A percentile compares a stretch with the other conserved stretches of the same genome.
These are phyloP conservation scores for Pichia gijzeniarum DNA, from an alignment of 805 yeast species.

Conservation along the genomic window DNA sequence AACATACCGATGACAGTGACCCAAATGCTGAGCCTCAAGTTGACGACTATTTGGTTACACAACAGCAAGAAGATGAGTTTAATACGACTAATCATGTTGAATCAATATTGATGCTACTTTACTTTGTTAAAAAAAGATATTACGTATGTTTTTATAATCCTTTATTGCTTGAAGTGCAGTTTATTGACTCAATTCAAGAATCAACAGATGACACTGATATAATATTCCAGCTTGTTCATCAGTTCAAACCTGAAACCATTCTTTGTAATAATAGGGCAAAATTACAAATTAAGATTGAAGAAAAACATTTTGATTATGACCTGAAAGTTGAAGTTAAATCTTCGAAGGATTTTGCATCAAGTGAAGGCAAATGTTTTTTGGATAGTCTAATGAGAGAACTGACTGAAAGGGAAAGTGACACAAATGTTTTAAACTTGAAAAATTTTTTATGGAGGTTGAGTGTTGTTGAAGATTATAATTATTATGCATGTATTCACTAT, in stretches of 20 bases:
- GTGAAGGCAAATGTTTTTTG: slow-evolving; percentile 12
- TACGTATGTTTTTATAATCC: slow-evolving; percentile 4
- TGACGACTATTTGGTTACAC: background rate
- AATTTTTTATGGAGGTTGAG: slow-evolving; percentile 5
- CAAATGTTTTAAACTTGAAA: background rate
- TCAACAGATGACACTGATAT: background rate
- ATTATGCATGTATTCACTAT: slow-evolving; percentile 7
- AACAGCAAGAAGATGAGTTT: background rate
- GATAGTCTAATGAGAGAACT: slow-evolving; percentile 6
- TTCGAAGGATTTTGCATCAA: slow-evolving; percentile 11
- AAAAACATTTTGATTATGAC: background rate
- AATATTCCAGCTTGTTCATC: background rate
- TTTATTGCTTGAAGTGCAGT: background rate
- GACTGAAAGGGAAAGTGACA: background rate
- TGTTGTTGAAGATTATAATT: slow-evolving; percentile 1
- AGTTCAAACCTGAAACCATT: slow-evolving; percentile 8
- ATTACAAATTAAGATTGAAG: background rate
- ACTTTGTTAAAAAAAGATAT: background rate
- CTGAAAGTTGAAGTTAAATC: slow-evolving; percentile 12
- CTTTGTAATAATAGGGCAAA: slow-evolving; percentile 11
- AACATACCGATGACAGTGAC: no score
- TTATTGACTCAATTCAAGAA: slow-evolving; percentile 9
- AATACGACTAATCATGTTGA: slow-evolving; percentile 1
- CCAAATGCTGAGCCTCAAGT: background rate
- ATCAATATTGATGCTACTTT: background rate